These are phyloP conservation scores for Blastosporella zonata DNA, from an alignment of 1,284 basidiomycete genomes.

Conservation along the genomic window DNA sequence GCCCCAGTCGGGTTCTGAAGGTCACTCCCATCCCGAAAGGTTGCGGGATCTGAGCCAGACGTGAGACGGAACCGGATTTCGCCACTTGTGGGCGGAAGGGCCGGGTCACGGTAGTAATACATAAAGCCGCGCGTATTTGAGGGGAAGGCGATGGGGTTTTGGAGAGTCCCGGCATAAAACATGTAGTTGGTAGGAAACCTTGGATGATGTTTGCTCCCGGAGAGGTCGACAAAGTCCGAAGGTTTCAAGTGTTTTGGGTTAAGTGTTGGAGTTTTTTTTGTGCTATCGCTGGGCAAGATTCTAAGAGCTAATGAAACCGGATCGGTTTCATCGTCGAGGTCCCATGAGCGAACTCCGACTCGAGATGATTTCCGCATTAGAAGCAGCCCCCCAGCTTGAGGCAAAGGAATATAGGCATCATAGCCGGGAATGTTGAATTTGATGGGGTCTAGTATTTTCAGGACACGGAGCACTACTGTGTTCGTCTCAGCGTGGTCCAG, in stretches of 20 bases:
- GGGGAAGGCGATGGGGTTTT: too few relatives aligned
- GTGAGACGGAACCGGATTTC: too few relatives aligned
- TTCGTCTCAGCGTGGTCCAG: background rate
- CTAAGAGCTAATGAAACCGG: background rate
- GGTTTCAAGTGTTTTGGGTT: background rate
- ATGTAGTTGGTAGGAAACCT: background rate
- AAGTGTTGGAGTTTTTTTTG: background rate
- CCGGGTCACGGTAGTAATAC: too few relatives aligned
- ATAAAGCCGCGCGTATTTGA: too few relatives aligned
- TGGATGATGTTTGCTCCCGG: background rate
- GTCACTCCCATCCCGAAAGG: too few relatives aligned
- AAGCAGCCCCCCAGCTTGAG: background rate
- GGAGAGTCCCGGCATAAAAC: too few relatives aligned
- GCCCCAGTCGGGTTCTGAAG: too few relatives aligned
- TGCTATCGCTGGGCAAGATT: background rate
- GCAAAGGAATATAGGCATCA: constrained; percentile 5
- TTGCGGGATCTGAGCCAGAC: too few relatives aligned
- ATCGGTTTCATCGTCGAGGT: background rate
- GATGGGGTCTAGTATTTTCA: constrained; percentile 6
- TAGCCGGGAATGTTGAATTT: constrained; percentile 1
- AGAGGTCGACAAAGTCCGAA: background rate
- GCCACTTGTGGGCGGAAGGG: too few relatives aligned
- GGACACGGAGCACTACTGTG: constrained; percentile 3
- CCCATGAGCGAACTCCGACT: background rate
- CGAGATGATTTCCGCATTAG: background rate